These are phyloP conservation scores for Verticillium klebahnii DNA, from an alignment of 2,329 filamentous ascomycete species.

Conservation along the genomic window DNA sequence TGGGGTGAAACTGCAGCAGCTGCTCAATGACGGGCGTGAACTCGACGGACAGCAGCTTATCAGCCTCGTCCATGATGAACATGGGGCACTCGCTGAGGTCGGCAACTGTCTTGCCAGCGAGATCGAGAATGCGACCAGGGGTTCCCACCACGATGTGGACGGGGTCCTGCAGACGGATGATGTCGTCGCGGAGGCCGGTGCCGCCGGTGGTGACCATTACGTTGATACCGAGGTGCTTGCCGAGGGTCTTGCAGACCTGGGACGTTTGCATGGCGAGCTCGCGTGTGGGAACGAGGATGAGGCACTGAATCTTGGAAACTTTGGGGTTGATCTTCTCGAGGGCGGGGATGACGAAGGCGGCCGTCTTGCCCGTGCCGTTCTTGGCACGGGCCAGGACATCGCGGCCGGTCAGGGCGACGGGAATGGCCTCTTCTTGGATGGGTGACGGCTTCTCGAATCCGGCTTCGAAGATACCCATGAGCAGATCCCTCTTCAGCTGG, in stretches of 20 bases:
- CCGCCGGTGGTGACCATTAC: slow-evolving; percentile 99
- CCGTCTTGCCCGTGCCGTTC: slow-evolving; percentile 98
- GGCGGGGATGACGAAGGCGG: slow-evolving; percentile 93
- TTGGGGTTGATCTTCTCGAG: slow-evolving; percentile 96
- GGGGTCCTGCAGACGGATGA: slow-evolving; percentile 86
- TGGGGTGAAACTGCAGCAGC: slow-evolving; percentile 89
- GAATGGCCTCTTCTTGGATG: slow-evolving; percentile 98
- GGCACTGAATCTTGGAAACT: slow-evolving; percentile 89
- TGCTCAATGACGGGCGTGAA: slow-evolving; percentile 98
- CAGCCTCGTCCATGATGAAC: slow-evolving; percentile 99
- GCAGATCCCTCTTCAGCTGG: slow-evolving; percentile 84
- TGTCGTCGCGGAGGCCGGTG: slow-evolving; percentile 92
- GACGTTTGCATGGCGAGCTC: slow-evolving; percentile 98
- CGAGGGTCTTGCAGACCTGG: slow-evolving; percentile 97
- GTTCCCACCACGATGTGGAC: slow-evolving; percentile 98
- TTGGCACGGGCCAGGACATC: slow-evolving; percentile 96
- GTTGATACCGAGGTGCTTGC: slow-evolving; percentile 94
- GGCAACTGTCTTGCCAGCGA: slow-evolving; percentile 93
- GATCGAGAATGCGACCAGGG: slow-evolving; percentile 89
- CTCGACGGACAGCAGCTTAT: slow-evolving; percentile 93
- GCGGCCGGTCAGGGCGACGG: slow-evolving; percentile 88
- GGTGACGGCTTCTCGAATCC: slow-evolving; percentile 98
- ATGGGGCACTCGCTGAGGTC: slow-evolving; percentile 95
- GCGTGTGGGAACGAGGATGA: slow-evolving; percentile 94
- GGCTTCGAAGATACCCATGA: slow-evolving; percentile 99